Conservation (phyloP, 164 flowering plant genomes). For the Annona squamosa region DNA sequence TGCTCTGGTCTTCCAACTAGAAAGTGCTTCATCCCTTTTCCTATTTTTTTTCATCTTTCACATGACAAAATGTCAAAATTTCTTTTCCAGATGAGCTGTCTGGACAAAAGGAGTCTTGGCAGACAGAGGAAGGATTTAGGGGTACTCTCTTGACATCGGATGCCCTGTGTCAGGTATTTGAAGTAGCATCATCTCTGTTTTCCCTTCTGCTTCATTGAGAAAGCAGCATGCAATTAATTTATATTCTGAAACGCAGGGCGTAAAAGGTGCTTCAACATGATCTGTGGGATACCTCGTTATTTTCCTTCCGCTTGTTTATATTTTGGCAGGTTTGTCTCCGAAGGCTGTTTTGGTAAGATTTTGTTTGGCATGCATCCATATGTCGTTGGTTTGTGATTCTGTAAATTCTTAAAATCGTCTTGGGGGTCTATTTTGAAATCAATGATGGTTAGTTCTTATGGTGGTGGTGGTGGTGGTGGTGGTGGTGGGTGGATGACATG, state of each 20-base stretch:
- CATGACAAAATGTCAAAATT: neutral
- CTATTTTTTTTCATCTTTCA: neutral
- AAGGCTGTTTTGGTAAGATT: too few relatives aligned
- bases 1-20: neutral
- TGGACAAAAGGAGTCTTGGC: slow-evolving; percentile 47
- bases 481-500: too few relatives aligned
- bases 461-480: too few relatives aligned
- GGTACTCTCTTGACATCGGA: slow-evolving; percentile 79
- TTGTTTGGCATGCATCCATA: too few relatives aligned
- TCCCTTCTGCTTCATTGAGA: neutral
- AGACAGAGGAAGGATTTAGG: slow-evolving; percentile 73
- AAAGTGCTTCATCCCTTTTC: neutral
- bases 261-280: neutral
- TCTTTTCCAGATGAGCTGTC: slow-evolving; percentile 62
- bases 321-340: neutral
- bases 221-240: neutral
- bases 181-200: slow-evolving; percentile 5
- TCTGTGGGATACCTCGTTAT: neutral
- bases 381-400: too few relatives aligned
- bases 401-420: too few relatives aligned
- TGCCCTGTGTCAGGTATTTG: slow-evolving; percentile 43
- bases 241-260: neutral
- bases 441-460: too few relatives aligned
- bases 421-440: too few relatives aligned
- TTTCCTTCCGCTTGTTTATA: neutral